A percentile compares a stretch with the other conserved stretches of the same genome.
phyloP scores from a whole-genome alignment of 225 moss, liverwort and hornwort genomes.

The Anthoceros angustus region DNA sequence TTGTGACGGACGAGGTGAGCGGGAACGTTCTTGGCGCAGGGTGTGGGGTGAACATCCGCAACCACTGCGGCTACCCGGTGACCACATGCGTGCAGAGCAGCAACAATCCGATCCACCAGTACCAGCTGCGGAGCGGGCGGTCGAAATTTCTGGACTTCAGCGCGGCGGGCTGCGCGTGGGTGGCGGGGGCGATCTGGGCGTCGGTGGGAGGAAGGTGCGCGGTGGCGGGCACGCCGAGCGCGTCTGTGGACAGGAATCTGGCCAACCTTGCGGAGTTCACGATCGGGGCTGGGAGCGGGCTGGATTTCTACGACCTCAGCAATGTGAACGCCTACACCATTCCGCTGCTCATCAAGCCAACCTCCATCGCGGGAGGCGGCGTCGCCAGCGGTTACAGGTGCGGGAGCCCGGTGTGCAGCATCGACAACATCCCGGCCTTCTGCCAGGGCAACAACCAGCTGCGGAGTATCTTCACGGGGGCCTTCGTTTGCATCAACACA shows the following conservation, averaged over 20 bases:
- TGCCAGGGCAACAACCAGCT: slow-evolving; percentile 14
- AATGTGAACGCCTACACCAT: slow-evolving; percentile 19
- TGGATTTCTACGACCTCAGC: slow-evolving; percentile 13
- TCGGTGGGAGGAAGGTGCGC: slow-evolving; percentile 4
- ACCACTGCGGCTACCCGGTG: slow-evolving; percentile 10
- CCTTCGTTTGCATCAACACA: slow-evolving; percentile 1
- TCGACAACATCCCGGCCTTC: slow-evolving; percentile 12
- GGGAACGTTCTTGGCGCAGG: slow-evolving; percentile 6
- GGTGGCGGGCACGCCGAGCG: slow-evolving; percentile 1
- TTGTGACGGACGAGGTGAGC: too few species aligned
- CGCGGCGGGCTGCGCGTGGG: slow-evolving; percentile 8
- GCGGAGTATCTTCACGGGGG: not conserved
- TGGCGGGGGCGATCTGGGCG: slow-evolving; percentile 8
- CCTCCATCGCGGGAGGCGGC: slow-evolving; percentile 4
- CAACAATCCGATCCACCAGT: slow-evolving; percentile 2
- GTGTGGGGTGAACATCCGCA: slow-evolving; percentile 10
- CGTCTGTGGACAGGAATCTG: slow-evolving; percentile 7
- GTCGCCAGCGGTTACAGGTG: not conserved
- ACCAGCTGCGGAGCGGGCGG: not conserved
- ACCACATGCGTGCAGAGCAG: slow-evolving; percentile 9
- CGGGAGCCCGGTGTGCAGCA: slow-evolving; percentile 6
- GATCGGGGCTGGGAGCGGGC: slow-evolving; percentile 7
- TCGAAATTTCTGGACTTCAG: slow-evolving; percentile 10
- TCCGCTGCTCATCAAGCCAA: slow-evolving; percentile 9
- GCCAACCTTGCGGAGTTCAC: slow-evolving; percentile 15